Percentiles rank a stretch among this genome's conserved stretches.
Evolutionary conservation across 73 alveolate species (phyloP).

Genomic region (Tetrahymena borealis): DNA sequence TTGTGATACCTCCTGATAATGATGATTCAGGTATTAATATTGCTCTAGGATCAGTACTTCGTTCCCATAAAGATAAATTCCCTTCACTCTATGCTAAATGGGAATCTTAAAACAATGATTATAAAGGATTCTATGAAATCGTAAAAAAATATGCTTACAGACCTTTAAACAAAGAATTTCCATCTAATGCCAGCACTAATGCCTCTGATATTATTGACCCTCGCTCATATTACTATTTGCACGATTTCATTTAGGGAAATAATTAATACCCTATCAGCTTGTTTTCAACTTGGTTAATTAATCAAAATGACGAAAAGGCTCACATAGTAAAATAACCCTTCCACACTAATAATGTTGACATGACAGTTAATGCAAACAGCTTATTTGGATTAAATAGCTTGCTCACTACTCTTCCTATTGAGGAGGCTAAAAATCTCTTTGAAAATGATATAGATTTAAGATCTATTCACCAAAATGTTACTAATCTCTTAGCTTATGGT

Average conservation of each 20-base stretch:
- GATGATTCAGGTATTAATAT: background rate
- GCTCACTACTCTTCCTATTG: background rate
- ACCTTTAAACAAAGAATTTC: background rate
- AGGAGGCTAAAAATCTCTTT: background rate
- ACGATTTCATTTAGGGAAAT: background rate
- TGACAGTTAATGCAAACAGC: background rate
- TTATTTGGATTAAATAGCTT: background rate
- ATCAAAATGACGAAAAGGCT: background rate
- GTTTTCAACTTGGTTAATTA: background rate
- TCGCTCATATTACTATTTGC: background rate
- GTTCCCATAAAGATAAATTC: background rate
- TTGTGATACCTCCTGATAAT: background rate
- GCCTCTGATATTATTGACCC: conserved; percentile 2
- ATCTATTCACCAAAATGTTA: background rate
- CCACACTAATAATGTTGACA: background rate
- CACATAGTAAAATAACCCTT: background rate
- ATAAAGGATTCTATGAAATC: background rate
- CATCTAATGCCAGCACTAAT: background rate
- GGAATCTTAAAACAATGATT: background rate
- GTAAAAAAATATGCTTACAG: background rate
- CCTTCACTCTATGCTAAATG: background rate
- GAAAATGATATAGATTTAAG: background rate
- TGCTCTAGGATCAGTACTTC: background rate
- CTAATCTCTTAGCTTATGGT: background rate
- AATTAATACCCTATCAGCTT: background rate